Percentiles rank a stretch among this genome's conserved stretches.
These are phyloP conservation scores for Solanum peruvianum DNA, from an alignment of 257 asterid species.

Conservation along the genomic window DNA sequence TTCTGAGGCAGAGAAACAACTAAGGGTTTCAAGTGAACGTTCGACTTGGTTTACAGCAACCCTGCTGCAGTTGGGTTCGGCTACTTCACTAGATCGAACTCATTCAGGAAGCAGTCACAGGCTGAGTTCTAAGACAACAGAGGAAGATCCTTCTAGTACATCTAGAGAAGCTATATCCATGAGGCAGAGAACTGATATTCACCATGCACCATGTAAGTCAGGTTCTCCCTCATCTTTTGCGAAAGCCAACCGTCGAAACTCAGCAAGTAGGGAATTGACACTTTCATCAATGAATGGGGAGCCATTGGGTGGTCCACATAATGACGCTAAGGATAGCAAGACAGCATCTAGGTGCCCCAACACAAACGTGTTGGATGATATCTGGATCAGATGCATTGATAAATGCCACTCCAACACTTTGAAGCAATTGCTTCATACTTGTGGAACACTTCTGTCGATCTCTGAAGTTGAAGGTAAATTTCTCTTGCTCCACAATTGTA, in stretches of 20 bases:
- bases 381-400: constrained; percentile 72
- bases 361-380: constrained; percentile 44
- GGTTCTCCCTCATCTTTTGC: constrained; percentile 31
- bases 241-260: constrained; percentile 20
- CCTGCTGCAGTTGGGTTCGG: constrained; percentile 75
- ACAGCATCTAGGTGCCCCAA: constrained; percentile 32
- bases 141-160: constrained; percentile 41
- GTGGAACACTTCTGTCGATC: constrained; percentile 72
- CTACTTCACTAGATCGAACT: constrained; percentile 55
- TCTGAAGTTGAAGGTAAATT: constrained; percentile 67
- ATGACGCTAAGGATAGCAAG: constrained; percentile 21
- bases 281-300: constrained; percentile 4
- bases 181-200: constrained; percentile 29
- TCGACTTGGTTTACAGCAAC: constrained; percentile 99
- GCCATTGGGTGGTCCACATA: constrained; percentile 16
- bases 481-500: not conserved
- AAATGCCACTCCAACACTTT: constrained; percentile 88
- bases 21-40: constrained; percentile 75
- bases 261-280: constrained; percentile 29
- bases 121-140: constrained; percentile 68
- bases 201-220: constrained; percentile 24
- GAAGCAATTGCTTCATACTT: constrained; percentile 64
- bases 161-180: constrained; percentile 36
- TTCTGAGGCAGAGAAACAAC: constrained; percentile 90
- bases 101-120: constrained; percentile 73